Evolutionary conservation across 768 basidiomycete genomes (phyloP), one percentile per base, ranked within the genome.

Genomic region (Zangia roseola): DNA sequence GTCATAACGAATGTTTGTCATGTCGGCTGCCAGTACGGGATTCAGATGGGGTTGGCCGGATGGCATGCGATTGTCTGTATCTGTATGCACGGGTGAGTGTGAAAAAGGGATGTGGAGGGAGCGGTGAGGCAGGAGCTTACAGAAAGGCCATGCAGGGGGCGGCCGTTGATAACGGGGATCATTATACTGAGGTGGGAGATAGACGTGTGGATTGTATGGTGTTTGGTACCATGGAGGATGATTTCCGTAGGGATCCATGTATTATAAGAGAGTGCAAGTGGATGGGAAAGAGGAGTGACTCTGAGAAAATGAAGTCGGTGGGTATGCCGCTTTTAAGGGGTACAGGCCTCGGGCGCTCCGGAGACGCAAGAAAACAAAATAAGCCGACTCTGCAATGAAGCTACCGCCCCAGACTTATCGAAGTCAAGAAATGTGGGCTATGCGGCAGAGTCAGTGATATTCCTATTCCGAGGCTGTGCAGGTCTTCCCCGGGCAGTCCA

Each of bases 21-120:
- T 71, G 52, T 81, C 80, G 8, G 69, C 67, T 16, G 79, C 82
- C 13, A 85, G 74, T 20, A 71, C 69, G 3, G 80, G 78, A 58
- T 83, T 76, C 17, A 84, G 62, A 30, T 62, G 69, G n/a, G 81
- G 75, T 59, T 77, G 74, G 63, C 76, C 76, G 1, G 77, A 68
- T 43, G 58, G 55, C 1, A 40, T 5, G 39, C 34, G 63, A 36
- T 64, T 50, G 16, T 39, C 68, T 68, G 40, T 10, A 21, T 25
- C 6, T 17, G 20, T 14, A 4, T 2, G 17, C n/a, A n/a, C n/a
- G n/a, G n/a, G n/a, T n/a, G 4, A 17, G 25, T 10, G 20, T 40
- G 42, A 40, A 28, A 25, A 35, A 19, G 13, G 23, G 20, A 35
- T 4, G 36, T 14, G 13, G 4, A 10, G 10, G 16, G 6, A 9